phyloP scores from a whole-genome alignment of 2,329 filamentous ascomycete genomes.

The Cylindrodendrum hubeiense region DNA sequence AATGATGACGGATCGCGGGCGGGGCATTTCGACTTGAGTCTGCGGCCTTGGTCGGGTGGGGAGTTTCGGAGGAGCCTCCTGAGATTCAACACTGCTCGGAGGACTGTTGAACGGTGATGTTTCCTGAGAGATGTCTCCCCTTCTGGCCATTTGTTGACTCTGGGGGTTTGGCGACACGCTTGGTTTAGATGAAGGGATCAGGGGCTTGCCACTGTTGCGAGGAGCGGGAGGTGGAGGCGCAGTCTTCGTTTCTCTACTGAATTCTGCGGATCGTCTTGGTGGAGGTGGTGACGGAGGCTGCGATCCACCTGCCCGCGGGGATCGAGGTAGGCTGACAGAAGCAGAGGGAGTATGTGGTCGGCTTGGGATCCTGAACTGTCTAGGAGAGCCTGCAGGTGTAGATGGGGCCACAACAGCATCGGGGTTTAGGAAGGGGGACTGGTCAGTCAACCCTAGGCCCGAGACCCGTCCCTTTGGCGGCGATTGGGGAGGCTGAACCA shows the following conservation, averaged over 20 bases:
- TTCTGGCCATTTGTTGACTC: slow-evolving; percentile 26
- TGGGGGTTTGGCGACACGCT: slow-evolving; percentile 26
- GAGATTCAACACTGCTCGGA: slow-evolving; percentile 75
- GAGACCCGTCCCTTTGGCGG: slow-evolving; percentile 66
- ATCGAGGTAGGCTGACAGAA: slow-evolving; percentile 50
- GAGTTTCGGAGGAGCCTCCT: slow-evolving; percentile 64
- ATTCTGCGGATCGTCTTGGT: slow-evolving; percentile 71
- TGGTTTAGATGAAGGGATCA: slow-evolving; percentile 48
- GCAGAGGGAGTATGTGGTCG: slow-evolving; percentile 66
- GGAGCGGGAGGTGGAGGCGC: slow-evolving; percentile 80
- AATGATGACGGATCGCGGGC: slow-evolving; percentile 36
- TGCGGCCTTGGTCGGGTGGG: slow-evolving; percentile 64
- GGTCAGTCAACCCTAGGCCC: slow-evolving; percentile 53
- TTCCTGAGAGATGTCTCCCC: slow-evolving; percentile 49
- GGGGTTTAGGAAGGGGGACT: slow-evolving; percentile 61
- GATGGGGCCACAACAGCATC: slow-evolving; percentile 56
- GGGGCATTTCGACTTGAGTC: slow-evolving; percentile 38
- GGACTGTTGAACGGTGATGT: slow-evolving; percentile 90
- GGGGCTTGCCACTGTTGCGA: slow-evolving; percentile 75
- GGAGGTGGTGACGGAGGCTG: slow-evolving; percentile 74
- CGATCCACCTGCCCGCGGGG: slow-evolving; percentile 61
- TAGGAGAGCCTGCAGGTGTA: slow-evolving; percentile 57
- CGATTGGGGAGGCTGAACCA: slow-evolving; percentile 77
- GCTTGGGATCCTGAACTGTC: slow-evolving; percentile 66
- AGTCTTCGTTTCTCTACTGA: slow-evolving; percentile 61